Evolutionary conservation across 2,329 filamentous ascomycete species (phyloP), one percentile per base, ranked within the genome.

Genomic region (Aspergillus luchuensis): DNA sequence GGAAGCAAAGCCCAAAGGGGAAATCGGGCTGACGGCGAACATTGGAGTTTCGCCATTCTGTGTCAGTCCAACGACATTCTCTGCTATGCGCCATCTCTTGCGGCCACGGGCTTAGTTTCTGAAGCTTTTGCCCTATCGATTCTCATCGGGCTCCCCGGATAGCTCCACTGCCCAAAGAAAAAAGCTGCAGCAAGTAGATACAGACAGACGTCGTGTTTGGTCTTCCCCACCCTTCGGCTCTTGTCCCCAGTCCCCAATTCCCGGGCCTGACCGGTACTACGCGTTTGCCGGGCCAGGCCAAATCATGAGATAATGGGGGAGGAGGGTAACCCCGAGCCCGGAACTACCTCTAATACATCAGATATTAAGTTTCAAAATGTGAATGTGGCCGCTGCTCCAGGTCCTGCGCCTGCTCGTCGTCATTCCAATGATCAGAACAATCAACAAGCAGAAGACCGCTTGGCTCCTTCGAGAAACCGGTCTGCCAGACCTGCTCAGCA

Each of bases 301-400:
- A 60, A 64, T 60, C 60, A 72, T 72, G 71, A 69, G 62, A 72
- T 55, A 52, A 74, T 72, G 71, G 65, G 66, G 60, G 70, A 69
- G 64, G 68, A 69, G 62, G 63, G 61, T 56, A 56, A 59, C 58
- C 60, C 62, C 51, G 53, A 63, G 52, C 38, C 60, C 39, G 61
- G 52, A 43, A 52, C 60, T 30, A 54, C 28, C 17, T 52, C 39
- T 43, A 47, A 59, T 43, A 47, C 59, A 33, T 25, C 61, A 53
- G 54, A 58, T 36, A 30, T 59, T 49, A 57, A 49, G 38, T 48
- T 38, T 17, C 59, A 62, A n/a, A 47, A 25, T 33, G 45, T 57
- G 53, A 59, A 55, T 33, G 38, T 47, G 41, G 39, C 10, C 48
- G 11, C 33, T 36, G 33, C 55, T 5, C 49, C 58, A 21, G 55